These are phyloP conservation scores for Quercus parvula DNA, from an alignment of 306 rosid species.

Conservation along the genomic window DNA sequence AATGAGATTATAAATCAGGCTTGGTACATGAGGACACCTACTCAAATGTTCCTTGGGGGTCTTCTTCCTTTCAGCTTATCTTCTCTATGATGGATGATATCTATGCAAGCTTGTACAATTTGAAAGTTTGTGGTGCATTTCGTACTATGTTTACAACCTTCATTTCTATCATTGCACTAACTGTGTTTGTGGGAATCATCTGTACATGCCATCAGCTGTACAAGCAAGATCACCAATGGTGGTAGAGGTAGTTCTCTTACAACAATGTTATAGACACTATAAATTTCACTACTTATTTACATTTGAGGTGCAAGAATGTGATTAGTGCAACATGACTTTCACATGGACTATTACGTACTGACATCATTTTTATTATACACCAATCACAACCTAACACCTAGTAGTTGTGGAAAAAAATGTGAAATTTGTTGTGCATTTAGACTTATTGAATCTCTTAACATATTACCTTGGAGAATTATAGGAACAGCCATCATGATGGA, in stretches of 20 bases:
- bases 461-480: too few species aligned
- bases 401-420: too few species aligned
- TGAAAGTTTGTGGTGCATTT: background rate
- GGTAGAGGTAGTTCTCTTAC: constrained; percentile 18
- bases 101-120: constrained; percentile 27
- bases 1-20: background rate
- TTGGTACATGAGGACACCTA: constrained; percentile 22
- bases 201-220: constrained; percentile 2
- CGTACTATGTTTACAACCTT: constrained; percentile 4
- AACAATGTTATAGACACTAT: too few species aligned
- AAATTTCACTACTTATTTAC: too few species aligned
- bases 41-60: constrained; percentile 18
- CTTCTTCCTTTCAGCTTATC: background rate
- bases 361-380: too few species aligned
- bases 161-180: background rate
- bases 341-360: too few species aligned
- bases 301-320: too few species aligned
- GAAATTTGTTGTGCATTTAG: too few species aligned
- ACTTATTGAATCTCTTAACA: too few species aligned
- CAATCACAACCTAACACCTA: too few species aligned
- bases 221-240: constrained; percentile 14
- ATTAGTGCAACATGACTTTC: too few species aligned
- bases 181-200: background rate
- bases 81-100: constrained; percentile 20
- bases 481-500: too few species aligned